Base-by-base conservation (phyloP, 1,139 yeast species). In the Pichia sp. region DNA sequence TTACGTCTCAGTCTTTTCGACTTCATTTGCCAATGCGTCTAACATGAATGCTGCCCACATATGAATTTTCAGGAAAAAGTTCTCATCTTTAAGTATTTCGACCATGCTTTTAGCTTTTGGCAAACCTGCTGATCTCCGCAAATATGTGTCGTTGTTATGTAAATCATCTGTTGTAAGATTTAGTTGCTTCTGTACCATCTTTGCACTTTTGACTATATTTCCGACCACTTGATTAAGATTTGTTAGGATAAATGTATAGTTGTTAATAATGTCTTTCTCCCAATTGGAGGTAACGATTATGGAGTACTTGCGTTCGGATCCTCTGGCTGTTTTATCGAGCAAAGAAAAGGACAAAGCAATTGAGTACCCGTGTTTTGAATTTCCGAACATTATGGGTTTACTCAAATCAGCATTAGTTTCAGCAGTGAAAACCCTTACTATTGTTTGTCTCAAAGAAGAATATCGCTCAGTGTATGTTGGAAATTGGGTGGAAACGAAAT, bases 301-400 rank as follows among this genome's bases (percentile, higher is more conserved):
- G 2, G 88, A 76, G 61, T 86, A 87, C 53, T 87, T 78, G 52
- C 96, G 70, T 61, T 85, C 93, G 5, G 87, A 82, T 1, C 96
- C 96, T 52, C 96, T 74, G 0, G 96, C 91, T 50, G 81, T 78
- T 23, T 74, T 70, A 65, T 88, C 96, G 39, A 74, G 74, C 13
- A 87, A 71, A 62, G 85, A 84, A 70, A 88, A 87, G 6, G 85
- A 79, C 53, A 80, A 73, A 34, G 81, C 78, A 22, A 87, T 69
- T 41, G 91, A 83, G 58, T 82, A 80, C 0, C 96, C 96, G 57
- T 82, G 76, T 3, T 72, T 65, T 7, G 79, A 76, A 61, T 87
- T 95, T 2, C 90, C 90, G 61, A 83, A 83, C 62, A 84, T 79
- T 63, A 86, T 71, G 0, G 95, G 93, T 50, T 82, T 78, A 31